These are phyloP conservation scores for Aspergillus aculeatus DNA, from an alignment of 2,329 filamentous ascomycete species.

Conservation along the genomic window DNA sequence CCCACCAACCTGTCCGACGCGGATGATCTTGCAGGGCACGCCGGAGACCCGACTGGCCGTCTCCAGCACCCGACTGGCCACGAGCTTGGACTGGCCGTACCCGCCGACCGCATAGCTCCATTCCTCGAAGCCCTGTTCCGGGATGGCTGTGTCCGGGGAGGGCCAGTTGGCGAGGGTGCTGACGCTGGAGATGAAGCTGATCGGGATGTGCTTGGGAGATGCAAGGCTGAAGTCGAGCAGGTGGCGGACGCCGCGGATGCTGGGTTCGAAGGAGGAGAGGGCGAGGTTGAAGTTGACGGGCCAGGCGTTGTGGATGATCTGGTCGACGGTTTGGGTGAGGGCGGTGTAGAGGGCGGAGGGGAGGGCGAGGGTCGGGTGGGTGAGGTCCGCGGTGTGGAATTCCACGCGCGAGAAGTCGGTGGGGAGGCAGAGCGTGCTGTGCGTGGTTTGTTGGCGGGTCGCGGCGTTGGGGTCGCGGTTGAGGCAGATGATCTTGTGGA, in stretches of 20 bases:
- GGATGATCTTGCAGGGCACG: constrained; percentile 25
- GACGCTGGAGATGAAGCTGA: constrained; percentile 30
- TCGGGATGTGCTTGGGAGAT: constrained; percentile 16
- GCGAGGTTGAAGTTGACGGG: constrained; percentile 32
- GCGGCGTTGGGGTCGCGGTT: constrained; percentile 8
- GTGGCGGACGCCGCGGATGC: constrained; percentile 25
- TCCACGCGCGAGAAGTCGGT: constrained; percentile 26
- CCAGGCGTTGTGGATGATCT: constrained; percentile 35
- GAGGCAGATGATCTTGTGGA: constrained; percentile 5
- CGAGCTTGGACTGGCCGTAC: constrained; percentile 37
- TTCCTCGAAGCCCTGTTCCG: constrained; percentile 5
- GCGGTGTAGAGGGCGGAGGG: constrained; percentile 9
- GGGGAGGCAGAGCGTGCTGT: neutral
- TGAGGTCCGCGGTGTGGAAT: constrained; percentile 21
- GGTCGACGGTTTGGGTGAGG: constrained; percentile 17
- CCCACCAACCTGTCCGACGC: constrained; percentile 39
- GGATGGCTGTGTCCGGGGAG: neutral
- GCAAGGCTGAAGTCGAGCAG: constrained; percentile 26
- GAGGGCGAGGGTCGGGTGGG: constrained; percentile 21
- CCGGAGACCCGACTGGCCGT: constrained; percentile 21
- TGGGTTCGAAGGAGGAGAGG: constrained; percentile 26
- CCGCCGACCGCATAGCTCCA: constrained; percentile 30
- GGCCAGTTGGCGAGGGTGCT: constrained; percentile 24
- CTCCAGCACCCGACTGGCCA: constrained; percentile 48
- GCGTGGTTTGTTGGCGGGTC: neutral